A percentile compares a stretch with the other conserved stretches of the same genome.
phyloP scores from a whole-genome alignment of 1,139 yeast genomes.

The Diutina mesorugosa region DNA sequence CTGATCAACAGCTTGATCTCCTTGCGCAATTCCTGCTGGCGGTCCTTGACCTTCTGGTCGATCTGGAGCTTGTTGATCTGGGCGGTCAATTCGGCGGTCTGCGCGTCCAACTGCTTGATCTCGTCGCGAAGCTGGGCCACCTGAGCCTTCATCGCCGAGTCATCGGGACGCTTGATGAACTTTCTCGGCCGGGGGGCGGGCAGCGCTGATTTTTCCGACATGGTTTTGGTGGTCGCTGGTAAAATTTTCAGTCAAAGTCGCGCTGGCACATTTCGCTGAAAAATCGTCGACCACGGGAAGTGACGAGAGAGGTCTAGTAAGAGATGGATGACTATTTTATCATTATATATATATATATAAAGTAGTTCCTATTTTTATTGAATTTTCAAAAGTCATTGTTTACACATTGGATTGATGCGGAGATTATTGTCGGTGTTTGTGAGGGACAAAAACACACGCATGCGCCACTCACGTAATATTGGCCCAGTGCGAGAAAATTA shows the following conservation, averaged over 20 bases:
- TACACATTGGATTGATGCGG: no score
- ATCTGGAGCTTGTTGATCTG: constrained; percentile 28
- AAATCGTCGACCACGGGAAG: no score
- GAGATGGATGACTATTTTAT: no score
- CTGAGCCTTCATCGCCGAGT: constrained; percentile 44
- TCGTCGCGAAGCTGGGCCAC: constrained; percentile 50
- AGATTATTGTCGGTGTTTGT: no score
- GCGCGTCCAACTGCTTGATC: constrained; percentile 55
- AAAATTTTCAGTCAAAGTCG: not conserved
- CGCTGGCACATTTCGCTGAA: not conserved
- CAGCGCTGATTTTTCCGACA: not conserved
- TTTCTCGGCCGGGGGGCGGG: constrained; percentile 19
- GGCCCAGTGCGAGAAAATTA: no score
- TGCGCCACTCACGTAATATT: no score
- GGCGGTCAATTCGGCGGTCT: constrained; percentile 25
- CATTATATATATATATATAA: no score
- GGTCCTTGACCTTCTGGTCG: constrained; percentile 32
- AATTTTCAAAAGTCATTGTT: no score
- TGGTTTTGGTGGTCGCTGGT: not conserved
- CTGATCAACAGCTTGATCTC: constrained; percentile 50
- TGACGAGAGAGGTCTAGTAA: no score
- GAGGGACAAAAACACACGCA: no score
- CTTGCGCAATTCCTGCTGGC: constrained; percentile 51
- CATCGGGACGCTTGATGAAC: constrained; percentile 69
- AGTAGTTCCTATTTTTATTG: no score